phyloP scores from a whole-genome alignment of 148 eudicot genomes.

The Persicaria maculosa region DNA sequence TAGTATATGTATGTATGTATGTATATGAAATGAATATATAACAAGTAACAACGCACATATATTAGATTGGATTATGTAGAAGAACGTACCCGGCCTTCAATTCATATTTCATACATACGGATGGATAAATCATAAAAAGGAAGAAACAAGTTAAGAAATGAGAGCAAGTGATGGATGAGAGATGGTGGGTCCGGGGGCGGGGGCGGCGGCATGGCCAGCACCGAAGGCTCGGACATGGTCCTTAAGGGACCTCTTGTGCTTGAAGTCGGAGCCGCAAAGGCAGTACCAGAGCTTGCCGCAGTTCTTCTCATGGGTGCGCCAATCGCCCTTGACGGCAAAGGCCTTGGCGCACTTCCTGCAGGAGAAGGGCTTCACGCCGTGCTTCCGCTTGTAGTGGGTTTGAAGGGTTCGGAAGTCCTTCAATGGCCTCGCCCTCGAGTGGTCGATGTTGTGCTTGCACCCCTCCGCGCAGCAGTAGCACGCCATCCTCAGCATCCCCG shows the following conservation, averaged over 20 bases:
- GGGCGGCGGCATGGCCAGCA: slow-evolving; percentile 1
- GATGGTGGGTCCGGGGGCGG: neutral
- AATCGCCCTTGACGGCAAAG: slow-evolving; percentile 15
- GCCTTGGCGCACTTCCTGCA: slow-evolving; percentile 18
- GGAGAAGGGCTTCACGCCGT: slow-evolving; percentile 14
- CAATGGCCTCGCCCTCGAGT: slow-evolving; percentile 9
- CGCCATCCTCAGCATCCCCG: slow-evolving; percentile 14
- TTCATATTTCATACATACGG: too few relatives aligned
- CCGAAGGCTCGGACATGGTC: slow-evolving; percentile 19
- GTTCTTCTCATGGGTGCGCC: slow-evolving; percentile 21
- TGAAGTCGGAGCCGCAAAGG: slow-evolving; percentile 15
- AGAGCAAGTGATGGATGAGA: neutral
- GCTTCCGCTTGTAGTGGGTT: slow-evolving; percentile 19
- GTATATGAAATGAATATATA: too few relatives aligned
- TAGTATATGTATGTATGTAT: too few relatives aligned
- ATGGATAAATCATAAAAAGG: too few relatives aligned
- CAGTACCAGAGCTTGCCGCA: slow-evolving; percentile 17
- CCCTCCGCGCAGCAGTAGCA: slow-evolving; percentile 18
- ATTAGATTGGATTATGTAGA: too few relatives aligned
- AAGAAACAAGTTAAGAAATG: neutral
- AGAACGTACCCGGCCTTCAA: too few relatives aligned
- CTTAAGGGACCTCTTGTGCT: slow-evolving; percentile 19
- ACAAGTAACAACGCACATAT: too few relatives aligned
- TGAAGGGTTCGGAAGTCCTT: slow-evolving; percentile 18
- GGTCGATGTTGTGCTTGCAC: slow-evolving; percentile 16